Evolutionary conservation across 2,329 filamentous ascomycete genomes (phyloP), one percentile per base, ranked within the genome.

Genomic region (Fusarium sp.): DNA sequence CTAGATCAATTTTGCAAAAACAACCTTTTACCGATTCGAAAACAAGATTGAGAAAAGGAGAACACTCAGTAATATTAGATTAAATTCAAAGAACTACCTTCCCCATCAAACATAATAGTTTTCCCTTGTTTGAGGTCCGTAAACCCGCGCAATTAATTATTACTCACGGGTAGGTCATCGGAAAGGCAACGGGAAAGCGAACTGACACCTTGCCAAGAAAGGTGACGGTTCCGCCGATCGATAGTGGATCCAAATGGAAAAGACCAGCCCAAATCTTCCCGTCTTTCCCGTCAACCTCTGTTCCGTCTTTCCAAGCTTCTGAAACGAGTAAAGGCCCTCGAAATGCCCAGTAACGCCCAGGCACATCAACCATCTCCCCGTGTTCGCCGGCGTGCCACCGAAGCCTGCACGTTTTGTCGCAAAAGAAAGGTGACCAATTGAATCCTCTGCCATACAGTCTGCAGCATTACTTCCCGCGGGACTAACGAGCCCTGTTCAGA

Each of bases 401-500:
- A 77, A 49, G 77, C 77, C 5, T 78, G 77, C 45, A 66, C 66
- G 5, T 78, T 78, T 49, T 78, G 76, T 43, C 76, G 77, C 26
- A 63, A 64, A 48, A 68, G 77, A 63, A 78, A 78, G 69, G 76
- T 76, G 42, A 62, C 53, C 33, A 53, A 40, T 11, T 24, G 6
- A 15, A 7, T 4, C 24, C 10, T 14, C 26, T 28, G 8, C 15
- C 24, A 24, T 26, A n/a, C 17, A 8, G 6, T 18, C 33, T 14
- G 10, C 22, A 13, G 9, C 15, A 36, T 17, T 7, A 26, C 72
- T 67, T 57, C 55, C 43, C 51, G 50, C 40, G 43, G 53, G 42
- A 54, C 55, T 66, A 56, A 54, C 18, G 3, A 18, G 26, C 6
- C 22, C 11, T 18, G 20, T 28, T 36, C n/a, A 86, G 84, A 81